Evolutionary conservation across 345 rosid species (phyloP).

Genomic region (Murraya paniculata): DNA sequence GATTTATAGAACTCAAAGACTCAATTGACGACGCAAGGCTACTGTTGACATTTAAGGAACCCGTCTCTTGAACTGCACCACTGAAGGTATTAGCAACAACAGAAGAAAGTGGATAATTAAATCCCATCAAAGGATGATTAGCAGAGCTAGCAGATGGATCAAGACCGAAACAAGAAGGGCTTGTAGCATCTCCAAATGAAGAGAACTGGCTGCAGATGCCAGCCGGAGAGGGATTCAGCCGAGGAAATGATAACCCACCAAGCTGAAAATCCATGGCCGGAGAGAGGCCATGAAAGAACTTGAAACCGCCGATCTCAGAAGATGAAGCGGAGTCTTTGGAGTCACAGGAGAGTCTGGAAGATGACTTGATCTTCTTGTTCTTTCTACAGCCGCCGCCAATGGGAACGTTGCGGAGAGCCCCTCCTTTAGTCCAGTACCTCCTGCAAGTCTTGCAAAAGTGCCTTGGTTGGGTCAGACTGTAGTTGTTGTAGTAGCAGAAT

Average conservation of each 20-base stretch:
- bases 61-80: slow-evolving; percentile 45
- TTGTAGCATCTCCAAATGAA: slow-evolving; percentile 38
- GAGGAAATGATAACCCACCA: slow-evolving; percentile 56
- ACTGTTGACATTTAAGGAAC: slow-evolving; percentile 52
- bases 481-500: slow-evolving; percentile 93
- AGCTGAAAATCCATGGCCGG: slow-evolving; percentile 80
- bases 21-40: slow-evolving; percentile 81
- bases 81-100: slow-evolving; percentile 21
- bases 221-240: slow-evolving; percentile 34
- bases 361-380: slow-evolving; percentile 66
- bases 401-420: slow-evolving; percentile 79
- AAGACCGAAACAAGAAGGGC: slow-evolving; percentile 34
- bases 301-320: slow-evolving; percentile 54
- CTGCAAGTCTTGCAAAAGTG: slow-evolving; percentile 86
- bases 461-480: slow-evolving; percentile 84
- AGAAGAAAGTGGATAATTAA: slow-evolving; percentile 39
- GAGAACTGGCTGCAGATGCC: slow-evolving; percentile 42
- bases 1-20: slow-evolving; percentile 84
- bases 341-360: slow-evolving; percentile 41
- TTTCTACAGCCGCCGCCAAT: slow-evolving; percentile 82
- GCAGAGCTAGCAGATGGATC: slow-evolving; percentile 44
- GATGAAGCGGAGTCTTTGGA: slow-evolving; percentile 41
- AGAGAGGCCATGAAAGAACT: slow-evolving; percentile 57
- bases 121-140: slow-evolving; percentile 46
- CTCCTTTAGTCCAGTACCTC: slow-evolving; percentile 87